These are phyloP conservation scores for Paracoccidioides brasiliensis DNA, from an alignment of 2,329 filamentous ascomycete genomes.

Conservation along the genomic window DNA sequence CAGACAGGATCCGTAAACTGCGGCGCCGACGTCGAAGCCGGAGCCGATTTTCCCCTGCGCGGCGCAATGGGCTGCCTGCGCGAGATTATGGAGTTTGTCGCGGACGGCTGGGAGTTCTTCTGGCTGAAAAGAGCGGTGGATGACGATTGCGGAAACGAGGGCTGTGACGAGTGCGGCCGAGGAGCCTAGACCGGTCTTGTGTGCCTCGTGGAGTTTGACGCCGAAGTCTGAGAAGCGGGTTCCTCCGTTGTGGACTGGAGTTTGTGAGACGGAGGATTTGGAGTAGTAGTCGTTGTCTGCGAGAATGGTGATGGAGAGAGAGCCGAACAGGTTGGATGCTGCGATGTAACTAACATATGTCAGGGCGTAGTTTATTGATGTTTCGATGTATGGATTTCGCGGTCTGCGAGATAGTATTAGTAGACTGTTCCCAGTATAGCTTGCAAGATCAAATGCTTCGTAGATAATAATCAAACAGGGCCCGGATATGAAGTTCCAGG, in stretches of 20 bases:
- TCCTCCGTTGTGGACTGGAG: slow-evolving; percentile 21
- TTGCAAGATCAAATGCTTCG: no score
- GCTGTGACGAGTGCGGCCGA: slow-evolving; percentile 88
- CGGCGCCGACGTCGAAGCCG: slow-evolving; percentile 88
- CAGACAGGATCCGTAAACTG: slow-evolving; percentile 79
- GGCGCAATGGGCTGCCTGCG: slow-evolving; percentile 85
- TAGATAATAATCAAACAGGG: no score
- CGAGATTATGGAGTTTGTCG: slow-evolving; percentile 71
- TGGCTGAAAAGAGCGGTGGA: slow-evolving; percentile 31
- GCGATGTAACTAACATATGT: slow-evolving; percentile 53
- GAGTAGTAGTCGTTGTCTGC: slow-evolving; percentile 98
- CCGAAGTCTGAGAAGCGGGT: slow-evolving; percentile 63
- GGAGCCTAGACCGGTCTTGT: slow-evolving; percentile 93
- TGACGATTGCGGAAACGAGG: slow-evolving; percentile 45
- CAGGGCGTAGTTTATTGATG: slow-evolving; percentile 72
- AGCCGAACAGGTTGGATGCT: slow-evolving; percentile 44
- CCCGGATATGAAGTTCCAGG: no score
- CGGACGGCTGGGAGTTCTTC: slow-evolving; percentile 38
- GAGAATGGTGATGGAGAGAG: slow-evolving; percentile 69
- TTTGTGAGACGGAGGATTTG: slow-evolving; percentile 38
- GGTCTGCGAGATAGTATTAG: slow-evolving; percentile 28
- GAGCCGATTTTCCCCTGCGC: slow-evolving; percentile 94
- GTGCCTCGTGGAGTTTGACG: slow-evolving; percentile 60
- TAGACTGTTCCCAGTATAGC: no score
- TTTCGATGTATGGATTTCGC: slow-evolving; percentile 82